Evolutionary conservation across 2,329 filamentous ascomycete species (phyloP).

Genomic region (Talaromyces marneffei): DNA sequence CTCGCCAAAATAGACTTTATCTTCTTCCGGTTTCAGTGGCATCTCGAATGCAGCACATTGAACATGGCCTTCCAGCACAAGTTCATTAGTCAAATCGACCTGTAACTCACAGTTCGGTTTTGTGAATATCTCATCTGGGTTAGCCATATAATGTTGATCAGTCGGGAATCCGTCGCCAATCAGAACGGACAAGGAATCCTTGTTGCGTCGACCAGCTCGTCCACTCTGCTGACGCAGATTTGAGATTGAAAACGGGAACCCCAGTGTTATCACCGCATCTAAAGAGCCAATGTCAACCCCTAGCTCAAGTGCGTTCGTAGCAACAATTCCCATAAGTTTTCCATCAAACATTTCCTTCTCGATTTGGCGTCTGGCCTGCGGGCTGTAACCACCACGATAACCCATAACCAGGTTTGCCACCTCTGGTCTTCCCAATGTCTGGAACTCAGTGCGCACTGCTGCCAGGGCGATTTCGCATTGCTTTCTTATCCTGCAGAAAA

Average conservation of each 20-base stretch:
- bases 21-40: conserved; percentile 74
- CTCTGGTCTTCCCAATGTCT: conserved; percentile 65
- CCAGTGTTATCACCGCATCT: conserved; percentile 88
- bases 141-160: conserved; percentile 96
- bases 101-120: conserved; percentile 84
- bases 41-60: conserved; percentile 95
- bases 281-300: conserved; percentile 93
- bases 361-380: conserved; percentile 80
- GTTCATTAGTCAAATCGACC: conserved; percentile 85
- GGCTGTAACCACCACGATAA: conserved; percentile 90
- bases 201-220: conserved; percentile 83
- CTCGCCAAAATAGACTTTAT: conserved; percentile 71
- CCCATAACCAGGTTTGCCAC: conserved; percentile 81
- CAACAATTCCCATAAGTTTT: conserved; percentile 84
- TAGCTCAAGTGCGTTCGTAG: conserved; percentile 85
- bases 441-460: conserved; percentile 72
- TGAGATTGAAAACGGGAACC: conserved; percentile 92
- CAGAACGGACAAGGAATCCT: conserved; percentile 83
- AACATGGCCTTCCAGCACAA: conserved; percentile 86
- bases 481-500: conserved; percentile 82
- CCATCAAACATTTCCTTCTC: conserved; percentile 97
- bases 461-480: conserved; percentile 80
- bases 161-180: conserved; percentile 85
- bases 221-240: conserved; percentile 94
- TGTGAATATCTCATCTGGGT: conserved; percentile 85